Evolutionary conservation across 2,329 filamentous ascomycete species (phyloP).

Genomic region (Fusarium ambrosium): DNA sequence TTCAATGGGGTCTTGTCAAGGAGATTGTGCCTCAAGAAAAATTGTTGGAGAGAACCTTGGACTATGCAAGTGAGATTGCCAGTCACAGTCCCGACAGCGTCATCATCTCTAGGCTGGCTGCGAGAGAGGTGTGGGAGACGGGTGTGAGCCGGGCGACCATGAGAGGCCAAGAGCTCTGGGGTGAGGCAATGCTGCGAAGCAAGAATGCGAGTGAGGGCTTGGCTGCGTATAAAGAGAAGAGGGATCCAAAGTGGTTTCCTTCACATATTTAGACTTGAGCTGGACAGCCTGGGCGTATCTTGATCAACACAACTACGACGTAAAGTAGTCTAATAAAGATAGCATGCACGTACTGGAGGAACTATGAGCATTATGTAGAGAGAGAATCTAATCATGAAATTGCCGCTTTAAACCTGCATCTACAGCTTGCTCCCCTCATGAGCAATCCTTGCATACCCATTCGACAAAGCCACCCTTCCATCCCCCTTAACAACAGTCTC

Average conservation of each 20-base stretch:
- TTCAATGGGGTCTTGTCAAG: conserved; percentile 48
- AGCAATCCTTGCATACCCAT: conserved; percentile 51
- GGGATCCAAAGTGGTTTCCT: conserved; percentile 48
- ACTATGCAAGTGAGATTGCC: conserved; percentile 50
- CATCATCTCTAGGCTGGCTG: conserved; percentile 50
- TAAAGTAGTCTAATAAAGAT: background rate
- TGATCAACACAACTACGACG: background rate
- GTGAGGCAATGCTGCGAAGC: conserved; percentile 48
- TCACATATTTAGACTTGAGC: conserved; percentile 41
- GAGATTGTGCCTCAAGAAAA: conserved; percentile 42
- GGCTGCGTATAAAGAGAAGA: conserved; percentile 50
- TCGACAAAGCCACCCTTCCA: conserved; percentile 55
- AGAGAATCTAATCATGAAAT: background rate
- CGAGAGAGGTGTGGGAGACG: conserved; percentile 53
- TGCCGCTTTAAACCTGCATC: background rate
- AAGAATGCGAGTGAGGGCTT: conserved; percentile 48
- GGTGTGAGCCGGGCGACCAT: conserved; percentile 52
- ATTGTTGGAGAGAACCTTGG: conserved; percentile 47
- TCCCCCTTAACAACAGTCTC: conserved; percentile 57
- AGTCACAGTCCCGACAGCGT: conserved; percentile 51
- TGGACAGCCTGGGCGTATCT: background rate
- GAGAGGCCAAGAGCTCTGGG: conserved; percentile 50
- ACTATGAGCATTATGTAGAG: background rate
- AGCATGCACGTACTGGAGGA: background rate
- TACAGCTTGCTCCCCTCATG: conserved; percentile 48